Evolutionary conservation across 768 basidiomycete species (phyloP).

Genomic region (Cystobasidium tubakii): DNA sequence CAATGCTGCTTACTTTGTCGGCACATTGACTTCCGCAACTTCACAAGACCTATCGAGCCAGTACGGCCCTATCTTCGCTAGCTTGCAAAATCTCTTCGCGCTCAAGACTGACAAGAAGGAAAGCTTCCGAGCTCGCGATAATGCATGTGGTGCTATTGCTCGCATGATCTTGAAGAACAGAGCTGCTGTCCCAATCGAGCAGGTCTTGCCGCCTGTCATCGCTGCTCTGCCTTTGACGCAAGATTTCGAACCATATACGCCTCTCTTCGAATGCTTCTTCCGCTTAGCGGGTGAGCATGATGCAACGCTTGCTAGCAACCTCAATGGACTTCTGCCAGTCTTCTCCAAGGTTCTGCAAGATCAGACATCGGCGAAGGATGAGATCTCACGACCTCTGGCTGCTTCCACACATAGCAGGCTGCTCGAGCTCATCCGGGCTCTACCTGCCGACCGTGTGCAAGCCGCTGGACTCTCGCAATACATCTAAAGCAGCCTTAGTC

Average conservation of each 20-base stretch:
- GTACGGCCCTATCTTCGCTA: constrained; percentile 68
- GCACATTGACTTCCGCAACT: constrained; percentile 82
- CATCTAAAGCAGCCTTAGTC: constrained; percentile 3
- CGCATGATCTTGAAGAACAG: constrained; percentile 77
- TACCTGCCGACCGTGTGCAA: constrained; percentile 70
- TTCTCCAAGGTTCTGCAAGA: constrained; percentile 80
- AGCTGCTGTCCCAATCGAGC: constrained; percentile 71
- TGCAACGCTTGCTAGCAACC: constrained; percentile 65
- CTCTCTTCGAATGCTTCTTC: constrained; percentile 35
- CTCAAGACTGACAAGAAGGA: constrained; percentile 61
- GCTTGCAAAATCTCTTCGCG: constrained; percentile 74
- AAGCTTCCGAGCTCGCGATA: constrained; percentile 80
- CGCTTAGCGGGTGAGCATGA: not conserved
- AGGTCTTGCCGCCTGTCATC: constrained; percentile 75
- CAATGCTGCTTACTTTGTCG: constrained; percentile 90
- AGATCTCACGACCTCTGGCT: constrained; percentile 64
- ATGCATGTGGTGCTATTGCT: constrained; percentile 88
- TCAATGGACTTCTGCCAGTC: constrained; percentile 71
- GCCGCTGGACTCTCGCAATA: constrained; percentile 62
- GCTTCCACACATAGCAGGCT: constrained; percentile 72
- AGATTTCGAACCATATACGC: constrained; percentile 66
- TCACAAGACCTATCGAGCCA: constrained; percentile 72
- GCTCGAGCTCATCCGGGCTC: constrained; percentile 63
- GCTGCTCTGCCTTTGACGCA: constrained; percentile 75
- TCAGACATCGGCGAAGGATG: constrained; percentile 40